Base-by-base conservation (phyloP, 2,329 filamentous ascomycete species). In the Microdochium nivale region DNA sequence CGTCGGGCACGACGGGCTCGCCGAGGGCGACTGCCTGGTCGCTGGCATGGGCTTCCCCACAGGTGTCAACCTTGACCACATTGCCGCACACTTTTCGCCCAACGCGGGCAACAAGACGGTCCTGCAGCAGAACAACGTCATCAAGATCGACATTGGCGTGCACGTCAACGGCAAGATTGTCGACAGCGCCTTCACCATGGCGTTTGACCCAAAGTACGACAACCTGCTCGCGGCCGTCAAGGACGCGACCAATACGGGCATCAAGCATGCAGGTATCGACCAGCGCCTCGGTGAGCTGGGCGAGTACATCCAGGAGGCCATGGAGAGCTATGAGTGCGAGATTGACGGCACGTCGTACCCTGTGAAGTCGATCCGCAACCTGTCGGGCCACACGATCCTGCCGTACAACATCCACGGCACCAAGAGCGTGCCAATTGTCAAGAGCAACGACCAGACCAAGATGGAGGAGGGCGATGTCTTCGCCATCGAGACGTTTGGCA, bases 401-500 rank as follows among this genome's bases (percentile, higher is more conserved):
- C 90, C 84, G 55, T 94, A 91, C 74, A 84, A 83, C 67, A 96
- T 96, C 61, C 91, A 96, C 71, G 90, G 91, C 53, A 87, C 83
- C 61, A 96, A 96, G 78, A 90, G 88, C 58, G 89, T 96, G 49
- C 92, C 91, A 0, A 96, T 96, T 62, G 90, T 96, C 57, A 95
- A 95, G 75, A 86, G 83, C 55, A 81, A 81, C 55, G 89, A 95
- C 63, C 83, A 86, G 67, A 95, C 90, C 50, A 96, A 95, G 78
- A 97, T 97, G 92, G 91, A 96, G 72, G 92, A 96, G 71, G 90
- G 90, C 43, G 91, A 97, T 65, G 85, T 90, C 19, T 97, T 95
- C 68, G 91, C 91, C 57, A 95, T 96, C 60, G 91, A 96, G 74
- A 96, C 91, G 0, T 96, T 96, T 68, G 92, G 91, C 54, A 94